phyloP scores from a whole-genome alignment of 306 rosid species.

The Bauhinia variegata region DNA sequence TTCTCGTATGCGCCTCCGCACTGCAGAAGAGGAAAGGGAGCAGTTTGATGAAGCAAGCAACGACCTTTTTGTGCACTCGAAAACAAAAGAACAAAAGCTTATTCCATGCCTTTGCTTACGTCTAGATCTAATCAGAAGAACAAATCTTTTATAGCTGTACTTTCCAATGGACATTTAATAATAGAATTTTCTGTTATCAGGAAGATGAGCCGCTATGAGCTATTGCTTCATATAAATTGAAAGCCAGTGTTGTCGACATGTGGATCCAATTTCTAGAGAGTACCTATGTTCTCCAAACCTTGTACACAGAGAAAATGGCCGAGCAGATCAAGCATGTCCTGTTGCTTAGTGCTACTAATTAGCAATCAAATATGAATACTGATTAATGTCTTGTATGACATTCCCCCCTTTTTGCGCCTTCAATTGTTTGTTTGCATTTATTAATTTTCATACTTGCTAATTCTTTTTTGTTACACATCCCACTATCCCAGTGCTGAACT shows the following conservation, averaged over 20 bases:
- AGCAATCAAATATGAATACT: conserved; percentile 17
- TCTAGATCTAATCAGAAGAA: background rate
- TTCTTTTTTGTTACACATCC: conserved; percentile 38
- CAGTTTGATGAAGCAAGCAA: conserved; percentile 87
- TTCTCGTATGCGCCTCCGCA: conserved; percentile 67
- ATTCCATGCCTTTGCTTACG: conserved; percentile 15
- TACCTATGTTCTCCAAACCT: conserved; percentile 64
- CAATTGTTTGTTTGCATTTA: conserved; percentile 2
- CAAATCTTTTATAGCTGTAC: background rate
- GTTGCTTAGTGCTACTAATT: conserved; percentile 29
- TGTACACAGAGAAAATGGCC: conserved; percentile 53
- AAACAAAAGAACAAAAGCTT: conserved; percentile 60
- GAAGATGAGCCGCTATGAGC: conserved; percentile 78
- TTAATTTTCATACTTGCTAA: conserved; percentile 27
- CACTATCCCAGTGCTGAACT: conserved; percentile 73
- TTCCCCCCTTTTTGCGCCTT: conserved; percentile 7
- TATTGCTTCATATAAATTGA: conserved; percentile 63
- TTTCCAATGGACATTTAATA: background rate
- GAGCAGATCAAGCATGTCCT: conserved; percentile 77
- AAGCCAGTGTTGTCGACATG: conserved; percentile 64
- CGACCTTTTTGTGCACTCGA: conserved; percentile 68
- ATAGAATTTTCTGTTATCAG: conserved; percentile 50
- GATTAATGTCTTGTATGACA: conserved; percentile 23
- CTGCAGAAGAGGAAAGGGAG: conserved; percentile 85
- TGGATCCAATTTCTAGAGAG: conserved; percentile 71